These are phyloP conservation scores for Brettanomyces anomalus DNA, from an alignment of 805 yeast species.

Conservation along the genomic window DNA sequence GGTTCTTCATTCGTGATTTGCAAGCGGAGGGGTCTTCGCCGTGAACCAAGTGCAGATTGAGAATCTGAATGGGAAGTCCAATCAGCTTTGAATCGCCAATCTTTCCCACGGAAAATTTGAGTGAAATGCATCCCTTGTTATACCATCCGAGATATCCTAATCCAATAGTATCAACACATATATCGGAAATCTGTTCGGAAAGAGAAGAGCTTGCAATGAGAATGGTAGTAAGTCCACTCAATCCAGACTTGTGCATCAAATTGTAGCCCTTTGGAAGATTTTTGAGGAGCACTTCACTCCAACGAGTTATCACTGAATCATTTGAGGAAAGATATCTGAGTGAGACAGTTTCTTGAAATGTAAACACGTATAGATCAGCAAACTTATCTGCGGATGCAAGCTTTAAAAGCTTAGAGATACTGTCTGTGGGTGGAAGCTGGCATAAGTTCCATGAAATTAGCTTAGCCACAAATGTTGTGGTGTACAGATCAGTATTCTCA, in stretches of 20 bases:
- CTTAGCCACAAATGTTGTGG: slow-evolving; percentile 14
- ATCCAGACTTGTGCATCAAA: slow-evolving; percentile 35
- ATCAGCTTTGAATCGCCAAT: slow-evolving; percentile 24
- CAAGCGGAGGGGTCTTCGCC: slow-evolving; percentile 27
- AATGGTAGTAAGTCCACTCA: slow-evolving; percentile 44
- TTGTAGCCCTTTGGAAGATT: slow-evolving; percentile 23
- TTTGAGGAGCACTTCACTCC: slow-evolving; percentile 22
- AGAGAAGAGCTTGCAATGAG: slow-evolving; percentile 29
- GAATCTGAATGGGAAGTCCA: slow-evolving; percentile 26
- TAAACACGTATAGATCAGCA: slow-evolving; percentile 32
- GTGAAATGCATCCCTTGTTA: slow-evolving; percentile 49
- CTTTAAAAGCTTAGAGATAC: neutral
- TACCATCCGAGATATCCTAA: slow-evolving; percentile 56
- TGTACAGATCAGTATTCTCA: slow-evolving; percentile 1
- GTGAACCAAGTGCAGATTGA: slow-evolving; percentile 48
- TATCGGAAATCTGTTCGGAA: slow-evolving; percentile 28
- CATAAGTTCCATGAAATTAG: slow-evolving; percentile 33
- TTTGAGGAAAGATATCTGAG: slow-evolving; percentile 34
- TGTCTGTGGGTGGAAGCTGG: slow-evolving; percentile 12
- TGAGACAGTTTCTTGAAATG: slow-evolving; percentile 44
- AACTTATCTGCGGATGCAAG: slow-evolving; percentile 1
- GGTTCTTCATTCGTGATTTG: slow-evolving; percentile 8
- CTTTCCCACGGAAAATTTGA: slow-evolving; percentile 33
- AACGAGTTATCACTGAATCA: slow-evolving; percentile 23
- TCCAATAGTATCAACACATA: slow-evolving; percentile 38